A percentile compares a stretch with the other conserved stretches of the same genome.
Evolutionary conservation across 1,284 basidiomycete genomes (phyloP).

Genomic region (Ceratobasidium sp.): DNA sequence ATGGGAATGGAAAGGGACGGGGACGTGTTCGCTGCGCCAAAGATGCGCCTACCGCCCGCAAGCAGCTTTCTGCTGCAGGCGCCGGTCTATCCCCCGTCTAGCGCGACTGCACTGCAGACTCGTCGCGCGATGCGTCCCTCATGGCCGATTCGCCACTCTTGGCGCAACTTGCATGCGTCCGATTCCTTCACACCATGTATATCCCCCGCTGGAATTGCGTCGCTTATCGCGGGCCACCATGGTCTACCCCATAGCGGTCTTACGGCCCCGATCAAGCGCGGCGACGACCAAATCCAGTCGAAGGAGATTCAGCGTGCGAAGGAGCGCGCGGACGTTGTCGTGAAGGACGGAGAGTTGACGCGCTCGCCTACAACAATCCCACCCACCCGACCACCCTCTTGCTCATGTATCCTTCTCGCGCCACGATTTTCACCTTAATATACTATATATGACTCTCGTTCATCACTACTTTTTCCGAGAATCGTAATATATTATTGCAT

Average conservation of each 20-base stretch:
- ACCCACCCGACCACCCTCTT: too few species aligned
- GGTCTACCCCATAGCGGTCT: constrained; percentile 25
- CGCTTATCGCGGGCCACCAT: constrained; percentile 18
- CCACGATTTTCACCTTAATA: too few species aligned
- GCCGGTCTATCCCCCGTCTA: neutral
- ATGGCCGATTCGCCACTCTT: constrained; percentile 18
- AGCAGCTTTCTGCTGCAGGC: too few species aligned
- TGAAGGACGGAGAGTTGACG: constrained; percentile 25
- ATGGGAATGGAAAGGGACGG: too few species aligned
- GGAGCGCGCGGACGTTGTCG: constrained; percentile 23
- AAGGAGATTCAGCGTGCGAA: constrained; percentile 25
- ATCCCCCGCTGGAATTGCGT: constrained; percentile 19
- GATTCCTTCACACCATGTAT: constrained; percentile 3
- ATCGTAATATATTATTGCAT: too few species aligned
- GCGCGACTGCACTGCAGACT: neutral
- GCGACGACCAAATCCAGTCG: neutral
- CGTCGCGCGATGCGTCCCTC: constrained; percentile 13
- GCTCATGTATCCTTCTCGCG: too few species aligned
- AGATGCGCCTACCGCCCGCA: too few species aligned
- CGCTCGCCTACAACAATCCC: too few species aligned
- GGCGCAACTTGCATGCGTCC: neutral
- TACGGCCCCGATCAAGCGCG: constrained; percentile 5
- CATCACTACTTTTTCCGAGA: too few species aligned
- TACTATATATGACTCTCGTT: too few species aligned
- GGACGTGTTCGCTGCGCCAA: too few species aligned